Evolutionary conservation across 2,329 filamentous ascomycete genomes (phyloP).

Genomic region (Colletotrichum kahawae): DNA sequence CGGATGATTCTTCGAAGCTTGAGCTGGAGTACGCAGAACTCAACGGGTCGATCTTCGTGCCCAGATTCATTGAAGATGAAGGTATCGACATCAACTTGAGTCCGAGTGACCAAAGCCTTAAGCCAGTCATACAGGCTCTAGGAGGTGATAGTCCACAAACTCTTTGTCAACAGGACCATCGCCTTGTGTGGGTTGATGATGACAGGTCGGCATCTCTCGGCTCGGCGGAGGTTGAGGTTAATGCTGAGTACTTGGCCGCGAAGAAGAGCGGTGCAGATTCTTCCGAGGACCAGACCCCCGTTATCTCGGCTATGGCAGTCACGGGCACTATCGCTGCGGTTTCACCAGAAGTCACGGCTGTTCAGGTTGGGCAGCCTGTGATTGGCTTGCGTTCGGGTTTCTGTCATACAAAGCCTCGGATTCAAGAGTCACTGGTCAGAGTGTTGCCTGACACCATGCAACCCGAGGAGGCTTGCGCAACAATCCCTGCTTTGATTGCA

Average conservation of each 20-base stretch:
- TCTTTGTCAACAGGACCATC: background rate
- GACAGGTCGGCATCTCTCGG: background rate
- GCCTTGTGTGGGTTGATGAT: background rate
- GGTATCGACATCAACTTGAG: background rate
- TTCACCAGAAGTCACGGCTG: background rate
- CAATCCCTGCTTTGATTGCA: background rate
- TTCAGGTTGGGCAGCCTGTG: background rate
- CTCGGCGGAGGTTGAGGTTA: background rate
- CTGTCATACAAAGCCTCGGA: background rate
- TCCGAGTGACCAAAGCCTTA: background rate
- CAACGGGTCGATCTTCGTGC: slow-evolving; percentile 10
- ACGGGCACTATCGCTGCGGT: background rate
- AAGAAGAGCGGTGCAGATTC: no score
- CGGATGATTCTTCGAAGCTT: no score
- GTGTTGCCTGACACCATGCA: background rate
- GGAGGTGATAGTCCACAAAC: no score
- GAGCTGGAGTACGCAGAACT: slow-evolving; percentile 23
- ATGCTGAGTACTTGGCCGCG: background rate
- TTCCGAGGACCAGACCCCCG: background rate
- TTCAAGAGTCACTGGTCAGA: background rate
- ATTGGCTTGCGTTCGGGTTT: background rate
- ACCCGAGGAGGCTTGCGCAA: background rate
- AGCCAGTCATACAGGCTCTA: background rate
- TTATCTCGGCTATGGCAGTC: background rate
- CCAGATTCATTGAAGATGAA: slow-evolving; percentile 10